Conservation (phyloP, 495 filamentous ascomycete species). For the Pyronema domesticum region DNA sequence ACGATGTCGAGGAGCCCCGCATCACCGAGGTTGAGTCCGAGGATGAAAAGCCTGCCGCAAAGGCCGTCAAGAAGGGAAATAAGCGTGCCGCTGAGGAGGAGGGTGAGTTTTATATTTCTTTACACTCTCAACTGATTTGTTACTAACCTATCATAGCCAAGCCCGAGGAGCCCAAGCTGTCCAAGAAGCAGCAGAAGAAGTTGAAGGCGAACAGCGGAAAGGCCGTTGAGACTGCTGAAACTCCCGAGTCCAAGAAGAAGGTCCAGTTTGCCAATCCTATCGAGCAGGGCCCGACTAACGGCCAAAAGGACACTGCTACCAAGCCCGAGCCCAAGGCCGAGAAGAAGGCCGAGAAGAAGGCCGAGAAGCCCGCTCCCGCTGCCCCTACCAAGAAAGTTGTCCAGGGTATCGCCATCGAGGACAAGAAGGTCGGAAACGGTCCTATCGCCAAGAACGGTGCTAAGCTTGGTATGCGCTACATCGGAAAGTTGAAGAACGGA, state of each 20-base stretch:
- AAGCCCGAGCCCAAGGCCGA: slow-evolving; percentile 24
- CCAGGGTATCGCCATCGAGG: slow-evolving; percentile 77
- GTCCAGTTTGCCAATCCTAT: slow-evolving; percentile 98
- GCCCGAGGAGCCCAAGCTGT: slow-evolving; percentile 44
- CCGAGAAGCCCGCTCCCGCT: slow-evolving; percentile 33
- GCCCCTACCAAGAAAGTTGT: slow-evolving; percentile 53
- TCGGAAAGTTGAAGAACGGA: slow-evolving; percentile 81
- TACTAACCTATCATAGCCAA: slow-evolving; percentile 3
- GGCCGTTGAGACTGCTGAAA: slow-evolving; percentile 41
- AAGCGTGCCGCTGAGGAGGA: slow-evolving; percentile 30
- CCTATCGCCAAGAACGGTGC: slow-evolving; percentile 67
- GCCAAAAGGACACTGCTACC: slow-evolving; percentile 27
- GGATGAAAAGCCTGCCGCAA: slow-evolving; percentile 45
- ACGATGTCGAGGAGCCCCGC: slow-evolving; percentile 58
- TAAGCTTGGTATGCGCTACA: slow-evolving; percentile 83
- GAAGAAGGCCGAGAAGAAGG: slow-evolving; percentile 28
- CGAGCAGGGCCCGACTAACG: slow-evolving; percentile 73
- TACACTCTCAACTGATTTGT: background rate
- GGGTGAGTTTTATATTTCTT: slow-evolving; percentile 6
- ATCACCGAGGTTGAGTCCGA: slow-evolving; percentile 74
- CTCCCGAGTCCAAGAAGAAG: slow-evolving; percentile 54
- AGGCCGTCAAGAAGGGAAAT: slow-evolving; percentile 34
- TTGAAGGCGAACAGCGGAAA: slow-evolving; percentile 94
- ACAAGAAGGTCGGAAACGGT: slow-evolving; percentile 79
- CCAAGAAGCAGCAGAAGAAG: slow-evolving; percentile 98